Base-by-base conservation (phyloP, 305 asterid genomes). In the Galium porrigens region DNA sequence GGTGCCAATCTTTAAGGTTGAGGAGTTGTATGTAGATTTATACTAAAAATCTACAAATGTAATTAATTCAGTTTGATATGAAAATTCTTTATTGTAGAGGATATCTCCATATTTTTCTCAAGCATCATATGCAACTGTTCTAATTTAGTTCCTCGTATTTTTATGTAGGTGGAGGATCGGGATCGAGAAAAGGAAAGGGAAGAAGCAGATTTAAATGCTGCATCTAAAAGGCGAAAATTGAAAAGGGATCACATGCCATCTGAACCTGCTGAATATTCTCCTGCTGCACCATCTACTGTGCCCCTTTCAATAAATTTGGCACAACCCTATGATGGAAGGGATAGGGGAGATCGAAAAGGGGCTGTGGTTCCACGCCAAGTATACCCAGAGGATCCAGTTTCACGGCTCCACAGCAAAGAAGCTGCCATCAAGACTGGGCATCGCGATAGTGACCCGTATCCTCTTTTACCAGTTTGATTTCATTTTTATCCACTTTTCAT, bases 231-330 rank as follows among this genome's bases (percentile, higher is more conserved):
- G 77, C 85, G 97, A 70, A 89, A 90, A 76, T 83, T 89, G 64
- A 94, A 94, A 74, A 78, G 99, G 73, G 99, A 94, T 76, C 95
- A 87, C 63, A 57, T 84, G 64, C 64, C 86, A 9, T 77, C 90
- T 42, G 97, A 94, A 79, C 94, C 94, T 63, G 97, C 97, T 27
- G 99, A 94, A 72, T 94, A 83, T 83, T 80, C 85, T 64, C 94
- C 96, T 55, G 78, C 83, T 1, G 79, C 79, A 48, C 82, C 86
- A 56, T 71, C 88, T 44, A 77, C 94, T n/a, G 82, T 86, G 44
- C 70, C 84, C 63, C 78, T 83, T 60, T 73, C 94, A 67, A 72
- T 82, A 52, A 87, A 74, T 74, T 67, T 82, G 75, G 73, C 83
- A 2, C 91, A 82, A 68, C 60, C 94, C 2, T 84, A 83, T 66